phyloP scores from a whole-genome alignment of 257 asterid species.

The Solanum paucissectum region DNA sequence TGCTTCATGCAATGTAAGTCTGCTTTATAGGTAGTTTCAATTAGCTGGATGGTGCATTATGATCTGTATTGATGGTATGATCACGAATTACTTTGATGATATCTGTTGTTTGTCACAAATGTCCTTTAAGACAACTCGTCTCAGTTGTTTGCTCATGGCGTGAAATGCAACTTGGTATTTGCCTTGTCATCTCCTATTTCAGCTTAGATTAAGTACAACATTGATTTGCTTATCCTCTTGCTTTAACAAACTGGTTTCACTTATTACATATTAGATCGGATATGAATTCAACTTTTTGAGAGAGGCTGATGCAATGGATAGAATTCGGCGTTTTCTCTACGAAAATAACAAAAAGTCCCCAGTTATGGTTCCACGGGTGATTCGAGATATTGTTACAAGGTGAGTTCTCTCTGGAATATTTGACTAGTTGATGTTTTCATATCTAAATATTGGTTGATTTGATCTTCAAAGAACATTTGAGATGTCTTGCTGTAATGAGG shows the following conservation, averaged over 20 bases:
- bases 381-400: conserved; percentile 63
- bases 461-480: neutral
- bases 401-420: conserved; percentile 8
- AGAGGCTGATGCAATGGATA: conserved; percentile 96
- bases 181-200: neutral
- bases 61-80: neutral
- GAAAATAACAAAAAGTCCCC: conserved; percentile 63
- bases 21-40: neutral
- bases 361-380: conserved; percentile 68
- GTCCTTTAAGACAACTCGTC: neutral
- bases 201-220: neutral
- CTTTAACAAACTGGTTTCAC: neutral
- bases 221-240: neutral
- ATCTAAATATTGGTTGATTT: neutral
- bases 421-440: neutral
- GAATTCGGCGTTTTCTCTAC: conserved; percentile 55
- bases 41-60: neutral
- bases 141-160: neutral
- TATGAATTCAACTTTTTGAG: conserved; percentile 81
- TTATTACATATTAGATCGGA: conserved; percentile 52
- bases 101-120: neutral
- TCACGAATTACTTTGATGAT: neutral
- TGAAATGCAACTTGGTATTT: neutral
- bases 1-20: neutral
- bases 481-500: neutral